Percentiles rank a stretch among this genome's conserved stretches.
Evolutionary conservation across 768 basidiomycete genomes (phyloP).

Genomic region (Boletus rex-veris): DNA sequence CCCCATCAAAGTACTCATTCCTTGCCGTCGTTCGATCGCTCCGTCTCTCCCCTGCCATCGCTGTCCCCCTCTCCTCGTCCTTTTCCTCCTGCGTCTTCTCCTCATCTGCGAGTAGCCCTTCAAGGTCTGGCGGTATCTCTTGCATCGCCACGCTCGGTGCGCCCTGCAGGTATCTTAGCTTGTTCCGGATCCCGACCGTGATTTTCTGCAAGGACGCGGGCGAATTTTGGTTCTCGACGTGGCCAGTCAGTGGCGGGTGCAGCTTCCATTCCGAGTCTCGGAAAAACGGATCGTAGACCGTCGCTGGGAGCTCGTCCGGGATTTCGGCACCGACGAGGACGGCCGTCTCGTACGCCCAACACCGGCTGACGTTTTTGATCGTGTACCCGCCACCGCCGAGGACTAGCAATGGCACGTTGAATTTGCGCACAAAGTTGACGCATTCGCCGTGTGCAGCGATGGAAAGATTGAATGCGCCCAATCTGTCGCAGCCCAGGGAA

Average conservation of each 20-base stretch:
- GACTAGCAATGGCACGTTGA: slow-evolving; percentile 85
- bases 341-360: slow-evolving; percentile 98
- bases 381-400: slow-evolving; percentile 97
- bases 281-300: slow-evolving; percentile 92
- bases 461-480: slow-evolving; percentile 96
- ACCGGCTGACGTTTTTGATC: slow-evolving; percentile 95
- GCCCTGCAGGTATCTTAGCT: slow-evolving; percentile 87
- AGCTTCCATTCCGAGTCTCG: slow-evolving; percentile 88
- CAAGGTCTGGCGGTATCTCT: slow-evolving; percentile 91
- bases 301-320: slow-evolving; percentile 83
- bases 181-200: slow-evolving; percentile 78
- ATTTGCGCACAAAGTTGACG: slow-evolving; percentile 93
- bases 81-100: slow-evolving; percentile 64
- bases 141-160: slow-evolving; percentile 97
- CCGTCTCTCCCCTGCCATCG: slow-evolving; percentile 50
- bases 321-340: slow-evolving; percentile 82
- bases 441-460: slow-evolving; percentile 98
- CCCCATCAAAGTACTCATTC: slow-evolving; percentile 75
- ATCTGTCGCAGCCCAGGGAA: slow-evolving; percentile 88
- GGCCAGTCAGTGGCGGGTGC: slow-evolving; percentile 87
- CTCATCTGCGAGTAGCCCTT: slow-evolving; percentile 71
- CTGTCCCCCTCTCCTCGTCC: slow-evolving; percentile 62
- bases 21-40: slow-evolving; percentile 49
- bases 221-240: slow-evolving; percentile 92
- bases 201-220: slow-evolving; percentile 81